Conservation (phyloP, 306 rosid species). For the Prunus dulcis region DNA sequence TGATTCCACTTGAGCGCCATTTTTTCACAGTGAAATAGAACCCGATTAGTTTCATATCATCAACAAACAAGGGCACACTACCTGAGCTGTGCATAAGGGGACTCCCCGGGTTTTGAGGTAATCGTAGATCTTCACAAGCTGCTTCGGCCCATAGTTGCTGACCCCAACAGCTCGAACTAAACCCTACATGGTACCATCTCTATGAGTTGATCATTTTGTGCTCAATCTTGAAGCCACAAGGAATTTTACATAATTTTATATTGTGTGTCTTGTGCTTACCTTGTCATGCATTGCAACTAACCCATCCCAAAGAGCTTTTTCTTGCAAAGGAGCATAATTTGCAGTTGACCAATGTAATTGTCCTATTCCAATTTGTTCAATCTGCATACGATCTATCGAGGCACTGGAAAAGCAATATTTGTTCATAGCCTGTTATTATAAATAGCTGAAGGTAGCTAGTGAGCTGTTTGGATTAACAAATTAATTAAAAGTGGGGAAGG, state of each 20-base stretch:
- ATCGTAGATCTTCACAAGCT: conserved; percentile 74
- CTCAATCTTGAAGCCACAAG: not conserved
- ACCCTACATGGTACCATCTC: conserved; percentile 46
- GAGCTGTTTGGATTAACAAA: too few species aligned
- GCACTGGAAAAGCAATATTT: conserved; percentile 49
- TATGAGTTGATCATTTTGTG: conserved; percentile 13
- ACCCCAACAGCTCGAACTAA: conserved; percentile 94
- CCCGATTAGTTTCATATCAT: not conserved
- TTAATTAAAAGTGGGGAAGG: not conserved
- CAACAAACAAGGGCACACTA: conserved; percentile 1
- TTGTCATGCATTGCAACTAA: conserved; percentile 92
- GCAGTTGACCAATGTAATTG: conserved; percentile 98
- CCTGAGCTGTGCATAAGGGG: conserved; percentile 93
- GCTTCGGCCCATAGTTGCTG: conserved; percentile 94
- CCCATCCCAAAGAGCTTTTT: conserved; percentile 92
- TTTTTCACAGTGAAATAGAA: not conserved
- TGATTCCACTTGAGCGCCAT: not conserved
- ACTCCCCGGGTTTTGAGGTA: conserved; percentile 80
- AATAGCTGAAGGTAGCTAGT: too few species aligned
- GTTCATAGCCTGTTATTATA: not conserved
- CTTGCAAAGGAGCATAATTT: conserved; percentile 89
- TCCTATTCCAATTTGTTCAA: conserved; percentile 86
- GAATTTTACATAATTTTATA: too few species aligned
- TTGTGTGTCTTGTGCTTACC: conserved; percentile 34
- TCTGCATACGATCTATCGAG: conserved; percentile 77